Base-by-base conservation (phyloP, 73 alveolate species). In the Paramecium octaurelia region DNA sequence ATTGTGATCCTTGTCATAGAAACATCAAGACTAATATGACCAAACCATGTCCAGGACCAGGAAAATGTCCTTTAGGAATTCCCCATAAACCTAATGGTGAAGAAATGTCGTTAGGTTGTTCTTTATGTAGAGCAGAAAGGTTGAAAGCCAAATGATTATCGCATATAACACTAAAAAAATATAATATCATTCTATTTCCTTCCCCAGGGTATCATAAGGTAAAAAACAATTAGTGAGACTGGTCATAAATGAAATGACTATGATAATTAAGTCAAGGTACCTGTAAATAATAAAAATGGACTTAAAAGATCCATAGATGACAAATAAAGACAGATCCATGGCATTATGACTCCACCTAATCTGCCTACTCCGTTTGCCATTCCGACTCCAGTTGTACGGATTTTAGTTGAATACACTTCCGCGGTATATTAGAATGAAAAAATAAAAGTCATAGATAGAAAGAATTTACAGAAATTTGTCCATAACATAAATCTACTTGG, bases 1-100 rank as follows among this genome's bases (percentile, higher is more conserved):
- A 94, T 92, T 96, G 99, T 80, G 98, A 95, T 20, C 98, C 97
- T 54, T 96, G 99, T 92, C 99, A 97, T 83, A 54, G 88, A 89
- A 89, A 83, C 24, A 89, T 70, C 34, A 46, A 54, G n/a, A 40
- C 94, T 14, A 89, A 89, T 38, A 83, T 70, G 77, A 71, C 80
- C 14, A 77, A 70, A 21, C 92, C 94, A 68, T 89, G 94, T 43
- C 90, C 94, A 27, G 94, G 94, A 42, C 68, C 24, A 12, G 75
- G 54, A 9, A 89, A 89, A 69, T 89, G 94, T 46, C 94, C 94
- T 20, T 46, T 89, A 42, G 94, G 94, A 2, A 83, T 77, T 10
- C 86, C 85, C 10, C 94, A 89, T 89, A 89, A 89, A 20, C 94
- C 94, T 18, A 89, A 89, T 71, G 94, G 94, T 40, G 58, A 89